phyloP scores from a whole-genome alignment of 345 rosid genomes.

The Ailanthus altissimus region DNA sequence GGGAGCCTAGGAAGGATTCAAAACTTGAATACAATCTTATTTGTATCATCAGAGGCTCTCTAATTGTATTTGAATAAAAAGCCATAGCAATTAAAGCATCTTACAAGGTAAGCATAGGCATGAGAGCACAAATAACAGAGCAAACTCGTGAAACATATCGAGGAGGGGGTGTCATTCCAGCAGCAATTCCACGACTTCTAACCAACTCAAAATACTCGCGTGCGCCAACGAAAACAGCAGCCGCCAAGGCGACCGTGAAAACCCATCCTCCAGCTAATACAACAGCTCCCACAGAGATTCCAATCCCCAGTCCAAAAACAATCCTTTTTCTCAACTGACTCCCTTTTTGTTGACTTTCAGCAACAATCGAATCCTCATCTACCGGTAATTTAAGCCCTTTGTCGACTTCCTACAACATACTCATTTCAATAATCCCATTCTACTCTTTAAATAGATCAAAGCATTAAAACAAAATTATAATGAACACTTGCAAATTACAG shows the following conservation, averaged over 20 bases:
- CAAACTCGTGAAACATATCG: constrained; percentile 85
- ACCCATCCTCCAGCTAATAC: constrained; percentile 91
- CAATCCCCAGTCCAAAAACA: constrained; percentile 79
- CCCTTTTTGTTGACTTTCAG: constrained; percentile 44
- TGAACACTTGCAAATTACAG: background rate
- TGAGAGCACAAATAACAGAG: constrained; percentile 75
- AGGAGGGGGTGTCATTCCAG: constrained; percentile 97
- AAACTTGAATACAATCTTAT: background rate
- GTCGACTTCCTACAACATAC: constrained; percentile 50
- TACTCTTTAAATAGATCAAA: background rate
- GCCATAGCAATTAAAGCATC: constrained; percentile 25
- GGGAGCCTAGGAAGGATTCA: background rate
- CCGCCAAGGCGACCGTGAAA: constrained; percentile 62
- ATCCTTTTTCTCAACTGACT: constrained; percentile 68
- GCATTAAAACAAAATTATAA: background rate
- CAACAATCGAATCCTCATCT: constrained; percentile 30
- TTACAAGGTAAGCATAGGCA: constrained; percentile 88
- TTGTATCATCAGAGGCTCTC: background rate
- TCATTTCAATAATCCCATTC: constrained; percentile 29
- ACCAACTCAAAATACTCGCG: constrained; percentile 87
- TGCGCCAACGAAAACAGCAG: constrained; percentile 71
- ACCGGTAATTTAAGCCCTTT: constrained; percentile 33
- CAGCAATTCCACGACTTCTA: constrained; percentile 77
- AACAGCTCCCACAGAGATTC: constrained; percentile 67
- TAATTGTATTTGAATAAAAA: background rate